phyloP scores from a whole-genome alignment of 2,329 filamentous ascomycete genomes.

The Tolypocladium tundrense region DNA sequence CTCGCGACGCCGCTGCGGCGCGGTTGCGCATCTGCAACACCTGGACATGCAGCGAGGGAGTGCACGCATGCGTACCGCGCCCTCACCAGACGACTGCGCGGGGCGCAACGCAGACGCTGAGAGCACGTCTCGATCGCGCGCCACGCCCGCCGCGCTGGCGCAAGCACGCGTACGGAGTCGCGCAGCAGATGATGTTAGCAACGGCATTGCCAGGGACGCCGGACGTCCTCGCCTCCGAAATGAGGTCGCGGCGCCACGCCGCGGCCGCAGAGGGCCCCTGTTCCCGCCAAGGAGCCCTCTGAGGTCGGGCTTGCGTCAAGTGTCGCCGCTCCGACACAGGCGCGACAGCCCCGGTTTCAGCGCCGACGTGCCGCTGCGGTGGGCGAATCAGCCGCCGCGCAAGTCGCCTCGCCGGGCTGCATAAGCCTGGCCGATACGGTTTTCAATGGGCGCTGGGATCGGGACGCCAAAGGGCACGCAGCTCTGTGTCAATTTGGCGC shows the following conservation, averaged over 20 bases:
- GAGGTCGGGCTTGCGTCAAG: constrained; percentile 14
- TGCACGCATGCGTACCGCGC: too few species aligned
- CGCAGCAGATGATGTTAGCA: background rate
- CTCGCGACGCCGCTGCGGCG: background rate
- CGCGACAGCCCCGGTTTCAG: constrained; percentile 23
- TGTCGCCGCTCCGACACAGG: constrained; percentile 16
- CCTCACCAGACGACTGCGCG: background rate
- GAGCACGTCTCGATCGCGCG: background rate
- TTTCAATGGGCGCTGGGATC: background rate
- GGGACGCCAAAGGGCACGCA: background rate
- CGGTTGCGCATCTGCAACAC: background rate
- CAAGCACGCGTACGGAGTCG: too few species aligned
- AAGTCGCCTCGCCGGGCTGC: background rate
- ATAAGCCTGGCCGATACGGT: background rate
- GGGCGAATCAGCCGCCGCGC: background rate
- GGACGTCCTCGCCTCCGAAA: constrained; percentile 1
- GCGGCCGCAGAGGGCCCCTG: background rate
- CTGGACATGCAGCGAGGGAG: too few species aligned
- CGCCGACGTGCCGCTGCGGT: background rate
- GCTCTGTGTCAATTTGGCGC: background rate
- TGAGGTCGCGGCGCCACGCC: constrained; percentile 3
- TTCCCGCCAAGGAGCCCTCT: constrained; percentile 1
- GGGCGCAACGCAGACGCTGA: background rate
- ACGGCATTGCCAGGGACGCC: background rate
- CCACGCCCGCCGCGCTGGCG: background rate